Evolutionary conservation across 345 rosid genomes (phyloP).

Genomic region (Eucalyptus microcorys): DNA sequence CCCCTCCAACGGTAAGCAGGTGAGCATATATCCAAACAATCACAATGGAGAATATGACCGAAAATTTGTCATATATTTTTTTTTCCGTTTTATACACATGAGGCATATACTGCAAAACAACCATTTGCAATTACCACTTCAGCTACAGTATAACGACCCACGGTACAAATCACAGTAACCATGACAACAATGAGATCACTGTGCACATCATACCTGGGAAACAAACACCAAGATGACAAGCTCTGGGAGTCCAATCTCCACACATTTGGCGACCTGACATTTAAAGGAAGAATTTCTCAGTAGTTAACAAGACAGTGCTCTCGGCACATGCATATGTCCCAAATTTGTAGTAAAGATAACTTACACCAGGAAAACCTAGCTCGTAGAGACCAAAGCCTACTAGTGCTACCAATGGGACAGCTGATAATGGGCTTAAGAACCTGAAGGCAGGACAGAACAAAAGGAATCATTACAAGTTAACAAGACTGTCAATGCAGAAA

Average conservation of each 20-base stretch:
- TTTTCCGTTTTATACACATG: constrained; percentile 44
- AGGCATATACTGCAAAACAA: constrained; percentile 70
- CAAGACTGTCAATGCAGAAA: not conserved
- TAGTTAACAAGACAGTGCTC: not conserved
- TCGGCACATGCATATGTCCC: not conserved
- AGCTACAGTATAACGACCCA: not conserved
- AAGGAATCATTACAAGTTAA: not conserved
- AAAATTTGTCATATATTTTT: constrained; percentile 64
- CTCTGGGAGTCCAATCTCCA: constrained; percentile 93
- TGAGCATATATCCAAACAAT: constrained; percentile 94
- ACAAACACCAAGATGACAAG: constrained; percentile 65
- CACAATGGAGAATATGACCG: constrained; percentile 70
- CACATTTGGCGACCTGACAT: constrained; percentile 81
- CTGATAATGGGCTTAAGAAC: constrained; percentile 93
- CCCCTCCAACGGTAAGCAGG: constrained; percentile 95
- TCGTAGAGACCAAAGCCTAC: constrained; percentile 94
- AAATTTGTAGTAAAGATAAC: constrained; percentile 1
- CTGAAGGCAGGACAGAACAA: constrained; percentile 15
- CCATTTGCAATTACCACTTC: not conserved
- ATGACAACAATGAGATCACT: not conserved
- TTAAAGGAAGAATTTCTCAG: not conserved
- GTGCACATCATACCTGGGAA: constrained; percentile 53
- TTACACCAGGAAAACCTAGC: constrained; percentile 97
- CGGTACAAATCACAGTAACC: not conserved
- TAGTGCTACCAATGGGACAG: constrained; percentile 81